Conservation (phyloP, 768 basidiomycete species). For the Clitopilus hobsonii region DNA sequence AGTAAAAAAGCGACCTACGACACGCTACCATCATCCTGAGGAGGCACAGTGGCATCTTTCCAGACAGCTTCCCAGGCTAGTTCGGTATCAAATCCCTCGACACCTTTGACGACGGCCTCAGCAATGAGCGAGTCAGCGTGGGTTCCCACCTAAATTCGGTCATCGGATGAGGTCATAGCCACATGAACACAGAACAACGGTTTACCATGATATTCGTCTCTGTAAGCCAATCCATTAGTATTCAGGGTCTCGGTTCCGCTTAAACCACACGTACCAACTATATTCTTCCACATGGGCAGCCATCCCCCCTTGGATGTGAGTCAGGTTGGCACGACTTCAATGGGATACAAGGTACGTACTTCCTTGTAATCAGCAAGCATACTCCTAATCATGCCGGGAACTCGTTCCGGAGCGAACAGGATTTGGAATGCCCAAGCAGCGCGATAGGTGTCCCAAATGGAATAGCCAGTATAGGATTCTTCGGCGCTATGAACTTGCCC, state of each 20-base stretch:
- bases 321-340: slow-evolving; percentile 10
- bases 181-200: background rate
- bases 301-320: slow-evolving; percentile 52
- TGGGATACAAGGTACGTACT: slow-evolving; percentile 24
- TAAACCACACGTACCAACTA: slow-evolving; percentile 42
- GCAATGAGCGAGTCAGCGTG: slow-evolving; percentile 78
- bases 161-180: background rate
- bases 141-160: slow-evolving; percentile 53
- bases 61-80: slow-evolving; percentile 70
- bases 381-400: slow-evolving; percentile 70
- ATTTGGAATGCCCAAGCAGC: slow-evolving; percentile 80
- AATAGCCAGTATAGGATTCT: slow-evolving; percentile 76
- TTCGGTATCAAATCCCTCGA: slow-evolving; percentile 56
- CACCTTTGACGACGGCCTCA: slow-evolving; percentile 64
- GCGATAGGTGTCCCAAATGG: slow-evolving; percentile 79
- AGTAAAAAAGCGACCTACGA: slow-evolving; percentile 30
- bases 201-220: slow-evolving; percentile 83
- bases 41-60: slow-evolving; percentile 68
- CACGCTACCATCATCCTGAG: slow-evolving; percentile 46
- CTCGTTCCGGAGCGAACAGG: slow-evolving; percentile 70
- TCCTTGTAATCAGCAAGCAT: slow-evolving; percentile 78
- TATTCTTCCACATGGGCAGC: slow-evolving; percentile 91
- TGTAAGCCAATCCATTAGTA: slow-evolving; percentile 4
- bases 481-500: slow-evolving; percentile 53
- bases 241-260: background rate